These are phyloP conservation scores for Leptodermis oblonga DNA, from an alignment of 257 asterid genomes.

Conservation along the genomic window DNA sequence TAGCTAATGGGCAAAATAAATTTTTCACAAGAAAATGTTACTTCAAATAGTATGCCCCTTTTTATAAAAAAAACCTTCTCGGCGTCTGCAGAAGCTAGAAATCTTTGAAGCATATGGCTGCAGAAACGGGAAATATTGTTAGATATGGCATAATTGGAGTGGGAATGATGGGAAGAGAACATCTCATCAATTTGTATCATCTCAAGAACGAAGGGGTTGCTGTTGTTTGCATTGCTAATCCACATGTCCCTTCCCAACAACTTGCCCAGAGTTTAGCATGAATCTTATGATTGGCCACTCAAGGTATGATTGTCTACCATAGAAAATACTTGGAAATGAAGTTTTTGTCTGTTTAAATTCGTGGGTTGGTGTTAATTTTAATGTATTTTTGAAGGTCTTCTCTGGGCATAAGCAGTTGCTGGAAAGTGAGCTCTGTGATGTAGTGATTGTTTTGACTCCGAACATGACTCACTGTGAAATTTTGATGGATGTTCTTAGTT, in stretches of 20 bases:
- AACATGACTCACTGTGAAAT: slow-evolving; percentile 94
- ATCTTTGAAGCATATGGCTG: slow-evolving; percentile 7
- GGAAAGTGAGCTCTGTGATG: slow-evolving; percentile 74
- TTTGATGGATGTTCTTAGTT: slow-evolving; percentile 65
- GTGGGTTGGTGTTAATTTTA: neutral
- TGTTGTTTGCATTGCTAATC: slow-evolving; percentile 85
- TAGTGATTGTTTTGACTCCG: slow-evolving; percentile 71
- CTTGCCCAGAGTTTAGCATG: slow-evolving; percentile 49
- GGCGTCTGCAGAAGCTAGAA: neutral
- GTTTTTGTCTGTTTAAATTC: neutral
- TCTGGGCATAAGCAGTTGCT: slow-evolving; percentile 65
- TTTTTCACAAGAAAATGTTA: no score
- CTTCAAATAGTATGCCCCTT: no score
- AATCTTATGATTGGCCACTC: slow-evolving; percentile 51
- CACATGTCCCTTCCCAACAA: slow-evolving; percentile 75
- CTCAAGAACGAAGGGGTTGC: slow-evolving; percentile 55
- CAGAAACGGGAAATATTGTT: slow-evolving; percentile 14
- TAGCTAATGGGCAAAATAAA: no score
- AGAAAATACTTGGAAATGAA: neutral
- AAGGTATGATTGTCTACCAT: slow-evolving; percentile 46
- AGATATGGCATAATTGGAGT: slow-evolving; percentile 91
- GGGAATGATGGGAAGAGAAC: slow-evolving; percentile 99
- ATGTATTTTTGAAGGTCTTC: slow-evolving; percentile 41
- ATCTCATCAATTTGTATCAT: slow-evolving; percentile 71
- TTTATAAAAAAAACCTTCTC: no score